phyloP scores from a whole-genome alignment of 2,329 filamentous ascomycete genomes.

The Pseudogymnoascus sp. region DNA sequence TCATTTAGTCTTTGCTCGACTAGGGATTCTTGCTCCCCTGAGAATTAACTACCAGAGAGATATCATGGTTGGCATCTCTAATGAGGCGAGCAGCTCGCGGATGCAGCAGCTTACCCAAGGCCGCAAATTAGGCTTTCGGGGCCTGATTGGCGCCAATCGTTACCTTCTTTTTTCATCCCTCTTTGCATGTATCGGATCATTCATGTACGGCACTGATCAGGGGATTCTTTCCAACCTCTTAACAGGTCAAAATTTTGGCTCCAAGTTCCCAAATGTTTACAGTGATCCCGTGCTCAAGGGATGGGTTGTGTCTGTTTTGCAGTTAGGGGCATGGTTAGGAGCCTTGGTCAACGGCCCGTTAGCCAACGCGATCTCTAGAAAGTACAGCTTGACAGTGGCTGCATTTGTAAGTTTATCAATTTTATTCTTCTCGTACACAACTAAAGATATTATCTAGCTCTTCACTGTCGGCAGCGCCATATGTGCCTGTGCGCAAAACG shows the following conservation, averaged over 20 bases:
- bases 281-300: slow-evolving; percentile 38
- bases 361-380: slow-evolving; percentile 40
- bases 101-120: slow-evolving; percentile 9
- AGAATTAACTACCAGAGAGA: neutral
- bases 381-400: slow-evolving; percentile 15
- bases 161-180: slow-evolving; percentile 13
- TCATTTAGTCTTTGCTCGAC: neutral
- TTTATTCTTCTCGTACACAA: slow-evolving; percentile 17
- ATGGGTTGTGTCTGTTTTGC: slow-evolving; percentile 49
- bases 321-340: slow-evolving; percentile 67
- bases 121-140: slow-evolving; percentile 3
- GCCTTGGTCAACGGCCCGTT: slow-evolving; percentile 60
- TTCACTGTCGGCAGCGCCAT: slow-evolving; percentile 38
- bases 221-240: slow-evolving; percentile 39
- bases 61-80: slow-evolving; percentile 3
- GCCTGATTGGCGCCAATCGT: neutral
- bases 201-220: slow-evolving; percentile 39
- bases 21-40: neutral
- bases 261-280: slow-evolving; percentile 32
- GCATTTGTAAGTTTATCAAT: slow-evolving; percentile 4
- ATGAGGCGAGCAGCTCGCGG: neutral
- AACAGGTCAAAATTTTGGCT: slow-evolving; percentile 35
- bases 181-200: slow-evolving; percentile 33
- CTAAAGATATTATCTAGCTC: slow-evolving; percentile 18
- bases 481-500: slow-evolving; percentile 37